These are phyloP conservation scores for Teratosphaeria zuluensis DNA, from an alignment of 2,329 filamentous ascomycete genomes.

Conservation along the genomic window DNA sequence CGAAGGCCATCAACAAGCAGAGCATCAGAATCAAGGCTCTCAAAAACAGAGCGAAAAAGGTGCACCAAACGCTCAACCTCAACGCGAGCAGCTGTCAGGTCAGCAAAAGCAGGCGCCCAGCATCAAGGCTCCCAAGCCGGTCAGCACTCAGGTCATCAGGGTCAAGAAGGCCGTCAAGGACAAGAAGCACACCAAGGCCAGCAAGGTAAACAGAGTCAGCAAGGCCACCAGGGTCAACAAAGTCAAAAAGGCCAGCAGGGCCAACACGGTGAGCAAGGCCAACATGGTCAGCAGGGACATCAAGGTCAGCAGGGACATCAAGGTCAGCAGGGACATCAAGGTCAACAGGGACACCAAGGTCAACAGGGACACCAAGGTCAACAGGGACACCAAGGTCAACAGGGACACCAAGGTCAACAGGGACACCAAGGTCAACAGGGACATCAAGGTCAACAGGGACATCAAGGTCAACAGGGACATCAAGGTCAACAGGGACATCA, in stretches of 20 bases:
- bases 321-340: background rate
- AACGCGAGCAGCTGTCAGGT: no score
- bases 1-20: background rate
- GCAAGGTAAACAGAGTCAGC: background rate
- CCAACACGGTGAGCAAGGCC: background rate
- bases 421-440: no score
- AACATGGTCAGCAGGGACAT: background rate
- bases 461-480: no score
- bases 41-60: no score
- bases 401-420: no score
- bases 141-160: background rate
- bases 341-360: background rate
- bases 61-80: no score
- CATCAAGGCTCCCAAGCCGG: background rate
- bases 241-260: background rate
- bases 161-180: background rate
- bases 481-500: no score
- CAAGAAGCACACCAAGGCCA: background rate
- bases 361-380: no score
- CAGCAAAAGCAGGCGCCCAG: no score
- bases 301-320: background rate
- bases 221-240: background rate
- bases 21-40: background rate
- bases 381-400: background rate
- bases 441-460: no score